A percentile compares a stretch with the other conserved stretches of the same genome.
Evolutionary conservation across 164 flowering plant species (phyloP).

Genomic region (Amborella trichopoda): DNA sequence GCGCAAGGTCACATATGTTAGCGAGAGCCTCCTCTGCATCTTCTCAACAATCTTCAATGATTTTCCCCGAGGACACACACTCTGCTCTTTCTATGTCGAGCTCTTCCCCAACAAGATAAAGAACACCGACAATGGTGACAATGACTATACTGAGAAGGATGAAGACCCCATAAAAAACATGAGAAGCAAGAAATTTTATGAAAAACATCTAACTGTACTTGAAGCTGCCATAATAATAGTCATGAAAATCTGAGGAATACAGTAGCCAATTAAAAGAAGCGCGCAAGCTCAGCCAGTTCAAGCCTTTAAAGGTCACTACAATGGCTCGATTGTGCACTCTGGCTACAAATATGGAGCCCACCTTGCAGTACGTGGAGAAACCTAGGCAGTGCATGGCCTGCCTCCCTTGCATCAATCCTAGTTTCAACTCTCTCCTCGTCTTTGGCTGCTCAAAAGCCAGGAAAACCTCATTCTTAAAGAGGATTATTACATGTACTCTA

Average conservation of each 20-base stretch:
- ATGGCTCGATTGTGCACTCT: slow-evolving; percentile 92
- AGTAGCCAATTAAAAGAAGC: slow-evolving; percentile 77
- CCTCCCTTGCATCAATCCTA: slow-evolving; percentile 87
- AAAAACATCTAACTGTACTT: slow-evolving; percentile 78
- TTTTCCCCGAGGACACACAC: slow-evolving; percentile 70
- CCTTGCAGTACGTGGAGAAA: slow-evolving; percentile 83
- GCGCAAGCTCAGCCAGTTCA: slow-evolving; percentile 75
- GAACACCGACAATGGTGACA: too few relatives aligned
- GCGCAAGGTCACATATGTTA: slow-evolving; percentile 83
- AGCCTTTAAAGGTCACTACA: slow-evolving; percentile 77
- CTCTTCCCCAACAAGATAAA: slow-evolving; percentile 80
- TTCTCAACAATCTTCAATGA: slow-evolving; percentile 78
- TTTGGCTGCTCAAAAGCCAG: slow-evolving; percentile 95
- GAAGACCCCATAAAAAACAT: too few relatives aligned
- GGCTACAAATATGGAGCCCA: slow-evolving; percentile 54
- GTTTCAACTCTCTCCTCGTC: slow-evolving; percentile 65
- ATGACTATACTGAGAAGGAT: too few relatives aligned
- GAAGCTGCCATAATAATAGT: slow-evolving; percentile 76
- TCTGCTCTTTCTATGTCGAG: slow-evolving; percentile 86
- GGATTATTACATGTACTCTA: slow-evolving; percentile 83
- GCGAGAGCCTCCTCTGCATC: slow-evolving; percentile 66
- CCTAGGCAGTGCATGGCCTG: slow-evolving; percentile 89
- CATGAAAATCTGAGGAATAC: slow-evolving; percentile 64
- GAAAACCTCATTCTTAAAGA: slow-evolving; percentile 84
- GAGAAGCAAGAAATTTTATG: slow-evolving; percentile 89